Base-by-base conservation (phyloP, 2,329 filamentous ascomycete species). In the Pseudogymnoascus sp. region DNA sequence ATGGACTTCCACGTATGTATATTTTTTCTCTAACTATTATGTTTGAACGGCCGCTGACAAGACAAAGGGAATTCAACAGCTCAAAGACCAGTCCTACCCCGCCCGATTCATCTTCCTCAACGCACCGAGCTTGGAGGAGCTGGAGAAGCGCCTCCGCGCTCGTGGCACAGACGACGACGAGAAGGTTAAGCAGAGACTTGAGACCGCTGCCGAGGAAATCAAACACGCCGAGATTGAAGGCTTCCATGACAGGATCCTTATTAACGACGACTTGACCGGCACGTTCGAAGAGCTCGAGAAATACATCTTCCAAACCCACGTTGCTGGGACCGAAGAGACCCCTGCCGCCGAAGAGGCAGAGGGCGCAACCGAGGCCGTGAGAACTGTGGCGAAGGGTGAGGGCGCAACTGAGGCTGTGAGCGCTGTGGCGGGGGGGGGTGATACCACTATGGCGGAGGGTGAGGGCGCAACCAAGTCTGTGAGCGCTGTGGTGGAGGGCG, bases 81-180 rank as follows among this genome's bases (percentile, higher is more conserved):
- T 83, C 64, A 84, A 81, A 65, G 83, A 85, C 63, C 80, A 82
- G 69, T 80, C 77, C 59, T 86, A 83, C 63, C 70, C 77, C 28
- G 84, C 83, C 1, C 81, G 84, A 5, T 82, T 80, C 66, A 73
- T 87, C 61, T 80, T 84, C 65, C 69, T 88, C 65, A 75, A 77
- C 34, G 78, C 81, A 2, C 74, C 81, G 0, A 72, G 69, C 42
- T 62, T 74, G 18, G 74, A 75, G 23, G 72, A 70, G 3, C 68
- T 81, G 8, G 75, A 78, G 65, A 61, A 69, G 43, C 75, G 79
- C 34, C 68, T 85, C 60, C 75, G 77, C 37, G 74, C 74, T 2
- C 70, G 75, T 43, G 77, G 73, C 3, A 75, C 78, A 12, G 73
- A 80, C 63, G 72, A 74, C n/a, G 77, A 82, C 40, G 79, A 81